Evolutionary conservation across 2,329 filamentous ascomycete species (phyloP).

Genomic region (Clarireedia paspali): DNA sequence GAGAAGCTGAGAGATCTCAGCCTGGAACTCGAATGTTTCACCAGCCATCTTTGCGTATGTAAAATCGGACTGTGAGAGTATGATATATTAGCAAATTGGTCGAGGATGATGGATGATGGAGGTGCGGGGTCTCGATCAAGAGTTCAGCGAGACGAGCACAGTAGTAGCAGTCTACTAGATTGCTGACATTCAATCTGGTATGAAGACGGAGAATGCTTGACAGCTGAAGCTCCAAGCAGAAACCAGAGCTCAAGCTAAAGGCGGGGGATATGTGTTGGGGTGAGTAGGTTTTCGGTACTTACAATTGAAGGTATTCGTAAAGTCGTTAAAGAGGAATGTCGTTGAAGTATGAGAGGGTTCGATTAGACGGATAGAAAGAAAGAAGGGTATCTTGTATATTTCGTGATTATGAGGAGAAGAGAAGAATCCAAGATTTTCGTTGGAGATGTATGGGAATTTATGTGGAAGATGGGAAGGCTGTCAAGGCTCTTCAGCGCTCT

Average conservation of each 20-base stretch:
- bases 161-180: too few relatives aligned
- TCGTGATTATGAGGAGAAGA: constrained; percentile 1
- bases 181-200: too few relatives aligned
- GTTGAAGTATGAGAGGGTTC: neutral
- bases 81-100: neutral
- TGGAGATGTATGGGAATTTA: constrained; percentile 3
- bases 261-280: neutral
- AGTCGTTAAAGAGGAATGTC: constrained; percentile 3
- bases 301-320: constrained; percentile 8
- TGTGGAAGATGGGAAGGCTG: neutral
- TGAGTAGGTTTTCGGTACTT: neutral
- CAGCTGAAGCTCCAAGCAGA: too few relatives aligned
- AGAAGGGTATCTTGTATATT: constrained; percentile 9
- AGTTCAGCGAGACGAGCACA: neutral
- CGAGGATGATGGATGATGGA: neutral
- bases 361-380: constrained; percentile 6
- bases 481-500: neutral
- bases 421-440: neutral
- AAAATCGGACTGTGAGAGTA: constrained; percentile 5
- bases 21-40: constrained; percentile 99
- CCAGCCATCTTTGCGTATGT: constrained; percentile 59
- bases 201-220: too few relatives aligned
- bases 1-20: constrained; percentile 99
- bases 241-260: neutral
- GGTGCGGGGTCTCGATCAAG: neutral